Evolutionary conservation across 2,329 filamentous ascomycete species (phyloP).

Genomic region (Neopestalotiopsis clavispora): DNA sequence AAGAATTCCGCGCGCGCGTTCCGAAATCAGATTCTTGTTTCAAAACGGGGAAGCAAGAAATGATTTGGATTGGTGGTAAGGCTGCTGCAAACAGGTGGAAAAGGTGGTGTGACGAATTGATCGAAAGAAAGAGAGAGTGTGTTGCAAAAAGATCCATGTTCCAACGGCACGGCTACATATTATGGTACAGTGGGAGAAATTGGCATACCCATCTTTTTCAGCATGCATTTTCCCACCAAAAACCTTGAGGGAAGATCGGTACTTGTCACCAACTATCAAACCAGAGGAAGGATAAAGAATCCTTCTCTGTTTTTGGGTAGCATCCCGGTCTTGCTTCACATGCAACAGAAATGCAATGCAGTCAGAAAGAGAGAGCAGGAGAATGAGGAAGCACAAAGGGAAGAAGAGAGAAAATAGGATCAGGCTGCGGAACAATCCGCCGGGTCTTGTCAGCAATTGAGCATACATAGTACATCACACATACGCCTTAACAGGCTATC

Average conservation of each 20-base stretch:
- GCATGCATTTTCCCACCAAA: too few relatives aligned
- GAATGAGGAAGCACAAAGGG: background rate
- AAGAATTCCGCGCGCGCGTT: background rate
- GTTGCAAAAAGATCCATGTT: too few relatives aligned
- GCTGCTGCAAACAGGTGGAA: too few relatives aligned
- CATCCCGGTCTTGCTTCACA: background rate
- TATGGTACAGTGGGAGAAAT: too few relatives aligned
- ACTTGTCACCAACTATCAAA: background rate
- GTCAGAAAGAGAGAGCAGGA: background rate
- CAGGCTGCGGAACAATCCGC: conserved; percentile 1
- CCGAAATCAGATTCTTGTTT: background rate
- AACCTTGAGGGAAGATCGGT: background rate
- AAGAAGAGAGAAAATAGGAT: background rate
- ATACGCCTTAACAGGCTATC: too few relatives aligned
- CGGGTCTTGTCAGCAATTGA: background rate
- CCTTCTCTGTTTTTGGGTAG: background rate
- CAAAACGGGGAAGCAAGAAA: background rate
- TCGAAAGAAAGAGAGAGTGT: too few relatives aligned
- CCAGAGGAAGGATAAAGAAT: background rate
- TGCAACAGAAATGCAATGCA: background rate
- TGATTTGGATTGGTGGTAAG: background rate
- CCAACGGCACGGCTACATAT: too few relatives aligned
- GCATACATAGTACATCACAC: too few relatives aligned
- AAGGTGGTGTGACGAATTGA: too few relatives aligned
- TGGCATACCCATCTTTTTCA: too few relatives aligned